A percentile compares a stretch with the other conserved stretches of the same genome.
phyloP scores from a whole-genome alignment of 2,329 filamentous ascomycete genomes.

The Fusarium bulbicola region DNA sequence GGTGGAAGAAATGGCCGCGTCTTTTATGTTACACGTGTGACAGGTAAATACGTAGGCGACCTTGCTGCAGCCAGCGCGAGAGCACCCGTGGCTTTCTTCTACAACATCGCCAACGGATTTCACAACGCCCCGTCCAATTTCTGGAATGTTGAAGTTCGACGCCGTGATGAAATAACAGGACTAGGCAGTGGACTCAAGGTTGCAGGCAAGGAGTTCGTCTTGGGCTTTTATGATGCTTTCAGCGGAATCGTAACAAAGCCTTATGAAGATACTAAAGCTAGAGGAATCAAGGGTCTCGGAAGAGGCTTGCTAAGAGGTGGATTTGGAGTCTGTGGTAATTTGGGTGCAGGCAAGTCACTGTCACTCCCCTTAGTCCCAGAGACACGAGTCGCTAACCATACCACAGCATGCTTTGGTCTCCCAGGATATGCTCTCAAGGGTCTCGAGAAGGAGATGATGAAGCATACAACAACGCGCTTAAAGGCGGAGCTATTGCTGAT shows the following conservation, averaged over 20 bases:
- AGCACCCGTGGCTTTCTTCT: conserved; percentile 73
- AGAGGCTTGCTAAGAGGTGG: conserved; percentile 63
- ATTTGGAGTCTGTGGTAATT: conserved; percentile 56
- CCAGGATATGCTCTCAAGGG: conserved; percentile 63
- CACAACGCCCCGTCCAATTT: conserved; percentile 76
- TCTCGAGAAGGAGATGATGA: conserved; percentile 58
- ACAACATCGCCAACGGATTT: conserved; percentile 76
- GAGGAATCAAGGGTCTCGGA: conserved; percentile 67
- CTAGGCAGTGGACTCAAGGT: conserved; percentile 67
- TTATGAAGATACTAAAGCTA: conserved; percentile 68
- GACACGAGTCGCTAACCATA: neutral
- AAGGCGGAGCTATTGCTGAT: conserved; percentile 48
- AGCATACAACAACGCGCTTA: conserved; percentile 44
- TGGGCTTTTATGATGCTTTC: conserved; percentile 74
- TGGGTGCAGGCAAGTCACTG: conserved; percentile 47
- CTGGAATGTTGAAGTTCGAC: conserved; percentile 67
- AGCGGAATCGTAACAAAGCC: conserved; percentile 73
- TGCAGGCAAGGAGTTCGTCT: conserved; percentile 70
- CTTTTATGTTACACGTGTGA: conserved; percentile 47
- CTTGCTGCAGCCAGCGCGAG: conserved; percentile 70
- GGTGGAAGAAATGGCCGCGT: conserved; percentile 38
- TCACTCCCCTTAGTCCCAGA: no score
- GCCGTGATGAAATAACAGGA: conserved; percentile 72
- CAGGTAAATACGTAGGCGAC: conserved; percentile 65
- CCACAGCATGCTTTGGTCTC: conserved; percentile 52